phyloP scores from a whole-genome alignment of 2,329 filamentous ascomycete species.

The Fusarium oxysporum region DNA sequence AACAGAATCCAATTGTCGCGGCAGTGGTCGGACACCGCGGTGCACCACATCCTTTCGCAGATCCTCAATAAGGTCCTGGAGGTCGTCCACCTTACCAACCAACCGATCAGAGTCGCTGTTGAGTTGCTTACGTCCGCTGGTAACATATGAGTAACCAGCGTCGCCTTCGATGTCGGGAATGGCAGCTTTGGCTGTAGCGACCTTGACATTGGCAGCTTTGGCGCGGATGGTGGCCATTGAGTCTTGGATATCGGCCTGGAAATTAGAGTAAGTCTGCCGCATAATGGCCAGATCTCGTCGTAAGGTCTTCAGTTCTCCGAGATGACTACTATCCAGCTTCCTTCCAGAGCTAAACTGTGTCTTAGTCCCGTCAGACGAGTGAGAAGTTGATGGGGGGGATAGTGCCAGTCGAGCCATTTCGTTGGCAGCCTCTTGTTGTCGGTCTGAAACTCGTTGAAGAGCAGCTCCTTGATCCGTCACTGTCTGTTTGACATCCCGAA shows the following conservation, averaged over 20 bases:
- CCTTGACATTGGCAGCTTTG: slow-evolving; percentile 86
- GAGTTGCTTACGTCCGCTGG: slow-evolving; percentile 86
- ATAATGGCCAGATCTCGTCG: slow-evolving; percentile 90
- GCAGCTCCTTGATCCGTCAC: slow-evolving; percentile 85
- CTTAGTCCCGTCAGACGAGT: slow-evolving; percentile 56
- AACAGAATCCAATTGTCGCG: slow-evolving; percentile 88
- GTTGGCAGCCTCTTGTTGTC: slow-evolving; percentile 88
- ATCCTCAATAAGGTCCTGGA: slow-evolving; percentile 97
- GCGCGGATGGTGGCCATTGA: slow-evolving; percentile 86
- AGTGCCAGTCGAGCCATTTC: slow-evolving; percentile 77
- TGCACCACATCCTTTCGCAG: slow-evolving; percentile 96
- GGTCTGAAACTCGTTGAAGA: slow-evolving; percentile 87
- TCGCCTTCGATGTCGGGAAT: slow-evolving; percentile 80
- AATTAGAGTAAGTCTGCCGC: slow-evolving; percentile 91
- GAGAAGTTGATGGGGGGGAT: slow-evolving; percentile 58
- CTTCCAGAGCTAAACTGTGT: slow-evolving; percentile 48
- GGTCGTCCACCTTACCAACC: slow-evolving; percentile 91
- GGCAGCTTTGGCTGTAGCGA: slow-evolving; percentile 75
- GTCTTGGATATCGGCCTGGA: slow-evolving; percentile 86
- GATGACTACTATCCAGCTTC: slow-evolving; percentile 69
- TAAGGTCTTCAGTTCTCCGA: slow-evolving; percentile 83
- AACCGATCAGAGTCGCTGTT: slow-evolving; percentile 89
- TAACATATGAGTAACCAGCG: slow-evolving; percentile 87
- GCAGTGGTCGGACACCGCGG: slow-evolving; percentile 89
- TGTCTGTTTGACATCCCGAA: slow-evolving; percentile 87